Conservation (phyloP, 2,329 filamentous ascomycete species). For the Colletotrichum trifolii region DNA sequence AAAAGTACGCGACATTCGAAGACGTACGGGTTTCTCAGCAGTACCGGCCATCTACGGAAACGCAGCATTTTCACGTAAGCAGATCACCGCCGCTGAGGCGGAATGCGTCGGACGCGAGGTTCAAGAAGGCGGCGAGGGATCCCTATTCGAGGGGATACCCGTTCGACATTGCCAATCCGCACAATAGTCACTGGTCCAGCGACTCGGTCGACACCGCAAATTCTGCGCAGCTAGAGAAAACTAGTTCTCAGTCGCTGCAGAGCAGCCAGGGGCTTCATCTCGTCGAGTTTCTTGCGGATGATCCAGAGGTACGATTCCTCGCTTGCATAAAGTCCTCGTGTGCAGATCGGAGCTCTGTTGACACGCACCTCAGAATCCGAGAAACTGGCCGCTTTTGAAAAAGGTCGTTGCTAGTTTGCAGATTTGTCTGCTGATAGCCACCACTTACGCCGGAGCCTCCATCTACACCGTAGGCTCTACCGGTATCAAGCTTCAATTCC, state of each 20-base stretch:
- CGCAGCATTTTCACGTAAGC: not conserved
- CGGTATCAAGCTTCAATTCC: conserved; percentile 71
- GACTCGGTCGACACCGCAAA: conserved; percentile 16
- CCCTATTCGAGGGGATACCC: conserved; percentile 2
- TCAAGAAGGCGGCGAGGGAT: conserved; percentile 8
- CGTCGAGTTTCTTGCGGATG: conserved; percentile 32
- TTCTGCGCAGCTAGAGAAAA: conserved; percentile 13
- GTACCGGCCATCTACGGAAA: not conserved
- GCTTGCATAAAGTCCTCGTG: not conserved
- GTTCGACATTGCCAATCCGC: not conserved
- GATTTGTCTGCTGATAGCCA: conserved; percentile 53
- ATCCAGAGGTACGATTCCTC: conserved; percentile 22
- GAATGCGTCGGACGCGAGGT: conserved; percentile 3
- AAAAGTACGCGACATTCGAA: conserved; percentile 9
- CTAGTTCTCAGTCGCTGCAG: not conserved
- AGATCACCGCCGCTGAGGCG: conserved; percentile 3
- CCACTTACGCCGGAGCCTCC: conserved; percentile 49
- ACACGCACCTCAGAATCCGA: conserved; percentile 69
- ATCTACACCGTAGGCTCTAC: conserved; percentile 81
- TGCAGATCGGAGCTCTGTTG: too few species aligned
- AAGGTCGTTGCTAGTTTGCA: conserved; percentile 75
- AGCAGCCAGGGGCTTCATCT: conserved; percentile 11
- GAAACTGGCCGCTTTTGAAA: conserved; percentile 73
- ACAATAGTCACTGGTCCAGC: conserved; percentile 1
- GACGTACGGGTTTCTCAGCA: not conserved